A percentile compares a stretch with the other conserved stretches of the same genome.
Conservation (phyloP, 768 basidiomycete genomes). For the Suillus plorans region DNA sequence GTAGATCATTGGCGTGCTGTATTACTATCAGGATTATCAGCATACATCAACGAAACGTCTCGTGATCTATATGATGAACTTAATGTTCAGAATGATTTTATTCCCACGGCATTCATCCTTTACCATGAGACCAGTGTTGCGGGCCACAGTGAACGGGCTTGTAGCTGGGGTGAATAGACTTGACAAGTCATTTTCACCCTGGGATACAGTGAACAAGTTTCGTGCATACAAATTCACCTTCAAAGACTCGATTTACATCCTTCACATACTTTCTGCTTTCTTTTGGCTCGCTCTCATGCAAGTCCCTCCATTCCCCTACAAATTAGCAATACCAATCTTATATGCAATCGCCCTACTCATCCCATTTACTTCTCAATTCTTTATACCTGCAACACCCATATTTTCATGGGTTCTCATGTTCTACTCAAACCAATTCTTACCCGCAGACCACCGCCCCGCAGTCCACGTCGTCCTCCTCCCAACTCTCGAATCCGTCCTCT, state of each 20-base stretch:
- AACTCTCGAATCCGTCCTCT: constrained; percentile 91
- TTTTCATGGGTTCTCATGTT: constrained; percentile 85
- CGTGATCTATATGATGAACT: too few species aligned
- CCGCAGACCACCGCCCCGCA: constrained; percentile 67
- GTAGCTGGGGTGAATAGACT: constrained; percentile 62
- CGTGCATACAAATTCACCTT: constrained; percentile 53
- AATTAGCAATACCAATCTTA: constrained; percentile 73
- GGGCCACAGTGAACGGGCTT: constrained; percentile 43
- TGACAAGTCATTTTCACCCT: constrained; percentile 76
- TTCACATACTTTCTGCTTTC: constrained; percentile 58
- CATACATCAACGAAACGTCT: too few species aligned
- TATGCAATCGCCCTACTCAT: constrained; percentile 71
- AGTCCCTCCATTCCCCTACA: constrained; percentile 65
- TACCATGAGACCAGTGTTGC: constrained; percentile 1
- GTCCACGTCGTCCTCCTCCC: constrained; percentile 93
- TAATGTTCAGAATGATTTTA: neutral
- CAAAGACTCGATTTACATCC: constrained; percentile 60
- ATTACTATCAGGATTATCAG: too few species aligned
- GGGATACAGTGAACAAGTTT: constrained; percentile 60
- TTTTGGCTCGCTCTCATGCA: constrained; percentile 79
- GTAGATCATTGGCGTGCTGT: neutral
- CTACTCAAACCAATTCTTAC: constrained; percentile 87
- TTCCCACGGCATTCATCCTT: too few species aligned
- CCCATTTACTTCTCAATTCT: constrained; percentile 88
- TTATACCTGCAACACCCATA: constrained; percentile 84